Base-by-base conservation (phyloP, 805 yeast genomes). In the Blastobotrys robertii region DNA sequence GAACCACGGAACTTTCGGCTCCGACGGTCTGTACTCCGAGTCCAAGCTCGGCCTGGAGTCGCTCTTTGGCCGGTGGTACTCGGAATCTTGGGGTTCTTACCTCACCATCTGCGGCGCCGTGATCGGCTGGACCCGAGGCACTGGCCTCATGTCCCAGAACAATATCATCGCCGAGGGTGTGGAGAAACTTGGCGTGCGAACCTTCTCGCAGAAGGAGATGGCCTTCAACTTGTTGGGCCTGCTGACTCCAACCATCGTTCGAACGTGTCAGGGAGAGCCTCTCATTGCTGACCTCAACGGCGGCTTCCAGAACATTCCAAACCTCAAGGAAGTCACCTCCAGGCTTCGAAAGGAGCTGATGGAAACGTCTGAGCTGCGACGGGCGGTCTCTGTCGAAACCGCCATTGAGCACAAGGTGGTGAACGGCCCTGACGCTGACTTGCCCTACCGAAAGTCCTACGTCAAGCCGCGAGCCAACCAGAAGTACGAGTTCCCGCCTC, bases 51-150 rank as follows among this genome's bases (percentile, higher is more conserved):
- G 94, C 34, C 73, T 92, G 55, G 99, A 92, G 72, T 90, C 97
- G 29, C 72, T 92, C 62, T 87, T 92, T 78, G 90, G 90, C 81
- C 84, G 97, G 76, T 92, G 98, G 98, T 75, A 81, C 67, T 88
- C 98, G 38, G 99, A 92, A 73, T 83, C 87, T 47, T 92, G 99
- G 99, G 80, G 82, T 37, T 71, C 83, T 52, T 92, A 84, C 71
- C 79, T 92, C 69, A 92, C 97, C 46, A 73, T 92, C 48, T 88
- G 97, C 67, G 99, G 99, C 73, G 97, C 98, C 37, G 76, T 92
- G 53, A 92, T 92, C 66, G 99, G 99, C 64, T 92, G 99, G 99
- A 92, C 99, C 51, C 85, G 99, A 76, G 99, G 99, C 67, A 92
- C 99, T 47, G 99, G 99, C 61, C 79, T 92, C 62, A 92, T 92